phyloP scores from a whole-genome alignment of 2,329 filamentous ascomycete species.

The Diaporthe sp. region DNA sequence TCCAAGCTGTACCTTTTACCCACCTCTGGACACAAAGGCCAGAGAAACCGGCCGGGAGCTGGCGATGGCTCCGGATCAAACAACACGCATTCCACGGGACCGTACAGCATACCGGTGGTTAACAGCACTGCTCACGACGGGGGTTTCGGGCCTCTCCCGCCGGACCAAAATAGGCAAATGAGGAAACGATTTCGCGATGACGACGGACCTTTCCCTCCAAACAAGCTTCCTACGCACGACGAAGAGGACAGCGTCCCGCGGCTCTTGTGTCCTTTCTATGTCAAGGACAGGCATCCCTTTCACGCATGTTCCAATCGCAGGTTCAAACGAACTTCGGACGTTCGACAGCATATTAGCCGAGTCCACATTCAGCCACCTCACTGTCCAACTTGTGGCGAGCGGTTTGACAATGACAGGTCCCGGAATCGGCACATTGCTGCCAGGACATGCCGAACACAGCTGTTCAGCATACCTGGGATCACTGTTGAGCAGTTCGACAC shows the following conservation, averaged over 20 bases:
- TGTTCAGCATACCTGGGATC: background rate
- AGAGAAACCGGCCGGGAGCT: too few relatives aligned
- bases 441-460: background rate
- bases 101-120: background rate
- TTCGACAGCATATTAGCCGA: background rate
- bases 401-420: background rate
- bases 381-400: background rate
- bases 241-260: background rate
- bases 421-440: background rate
- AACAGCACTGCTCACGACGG: too few relatives aligned
- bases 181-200: background rate
- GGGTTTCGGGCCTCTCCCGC: background rate
- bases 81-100: too few relatives aligned
- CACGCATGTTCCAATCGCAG: background rate
- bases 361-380: background rate
- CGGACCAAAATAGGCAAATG: rapidly evolving
- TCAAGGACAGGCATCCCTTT: background rate
- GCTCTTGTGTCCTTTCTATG: background rate
- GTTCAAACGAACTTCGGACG: background rate
- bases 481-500: background rate
- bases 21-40: too few relatives aligned
- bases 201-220: background rate
- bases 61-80: too few relatives aligned
- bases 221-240: background rate
- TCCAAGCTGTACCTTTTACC: too few relatives aligned